phyloP scores from a whole-genome alignment of 371 early-diverging fungal species.

The Mortierella sp. region DNA sequence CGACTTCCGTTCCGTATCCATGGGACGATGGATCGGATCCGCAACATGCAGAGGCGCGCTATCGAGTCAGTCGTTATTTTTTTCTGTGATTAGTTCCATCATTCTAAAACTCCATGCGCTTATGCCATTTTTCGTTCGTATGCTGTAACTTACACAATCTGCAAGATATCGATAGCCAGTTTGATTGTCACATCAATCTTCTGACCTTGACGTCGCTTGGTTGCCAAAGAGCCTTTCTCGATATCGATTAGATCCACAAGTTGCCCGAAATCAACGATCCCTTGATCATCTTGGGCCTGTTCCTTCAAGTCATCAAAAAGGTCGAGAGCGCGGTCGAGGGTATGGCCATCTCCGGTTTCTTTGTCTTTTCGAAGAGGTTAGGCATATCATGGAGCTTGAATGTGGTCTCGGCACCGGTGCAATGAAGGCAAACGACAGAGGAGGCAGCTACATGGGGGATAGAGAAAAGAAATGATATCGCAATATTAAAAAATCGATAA shows the following conservation, averaged over 20 bases:
- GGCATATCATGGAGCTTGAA: constrained; percentile 14
- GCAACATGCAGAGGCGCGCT: constrained; percentile 17
- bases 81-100: constrained; percentile 12
- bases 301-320: constrained; percentile 15
- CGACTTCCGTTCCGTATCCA: constrained; percentile 14
- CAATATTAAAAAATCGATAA: constrained; percentile 11
- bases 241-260: constrained; percentile 17
- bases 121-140: neutral
- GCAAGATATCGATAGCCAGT: constrained; percentile 20
- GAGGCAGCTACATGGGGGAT: constrained; percentile 16
- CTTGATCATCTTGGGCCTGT: constrained; percentile 19
- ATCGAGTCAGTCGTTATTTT: constrained; percentile 12
- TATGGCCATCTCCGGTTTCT: constrained; percentile 15
- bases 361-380: constrained; percentile 13
- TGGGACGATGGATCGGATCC: constrained; percentile 14
- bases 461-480: neutral
- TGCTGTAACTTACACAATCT: constrained; percentile 16
- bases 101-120: neutral
- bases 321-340: constrained; percentile 9
- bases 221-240: constrained; percentile 18
- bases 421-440: constrained; percentile 21
- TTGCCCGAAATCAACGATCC: constrained; percentile 15
- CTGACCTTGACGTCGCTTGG: constrained; percentile 14
- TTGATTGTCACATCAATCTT: constrained; percentile 10
- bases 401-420: constrained; percentile 7